Evolutionary conservation across 306 rosid species (phyloP), one percentile per base, ranked within the genome.

Genomic region (Geum urbanum): DNA sequence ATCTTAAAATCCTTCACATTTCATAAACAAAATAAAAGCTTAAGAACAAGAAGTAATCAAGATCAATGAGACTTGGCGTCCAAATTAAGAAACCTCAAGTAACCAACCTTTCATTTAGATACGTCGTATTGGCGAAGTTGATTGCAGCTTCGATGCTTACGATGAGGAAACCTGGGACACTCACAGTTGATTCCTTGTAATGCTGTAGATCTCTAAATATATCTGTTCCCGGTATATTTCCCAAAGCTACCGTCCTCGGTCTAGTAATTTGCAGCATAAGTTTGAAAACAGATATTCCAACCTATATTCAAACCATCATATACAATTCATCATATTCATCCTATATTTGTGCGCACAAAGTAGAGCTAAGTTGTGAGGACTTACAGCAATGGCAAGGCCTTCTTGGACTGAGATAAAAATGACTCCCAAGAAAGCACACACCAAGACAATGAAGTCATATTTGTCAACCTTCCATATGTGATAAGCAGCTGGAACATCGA

Each of bases 361-460:
- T 6, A 8, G 46, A 60, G 39, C 47, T 60, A 12, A 12, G 46
- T 60, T 60, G 65, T 7, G 65, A 45, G 24, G 32, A 9, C 86
- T 79, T 82, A 94, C 99, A 40, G 99, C 99, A 16, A 88, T 49
- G 80, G 95, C 99, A 22, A 94, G 97, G 53, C 99, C 99, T 15
- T 59, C 41, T 66, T 94, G 85, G 62, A 94, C 99, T 50, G 99
- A 94, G 83, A 94, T 44, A 13, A 94, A 86, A 27, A 87, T 68
- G 45, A 91, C 99, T 24, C 97, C 99, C 6, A 91, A 77, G 84
- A 94, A 94, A 9, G 99, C 99, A 20, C 74, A 61, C 18, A 94
- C 62, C 91, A 87, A 81, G 5, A 91, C 90, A 13, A 94, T 37
- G 75, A 94, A 94, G 69, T 94, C 99, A 27, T 78, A 94, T 79